Base-by-base conservation (phyloP, 1,284 basidiomycete species). In the Trichosporon sp. region DNA sequence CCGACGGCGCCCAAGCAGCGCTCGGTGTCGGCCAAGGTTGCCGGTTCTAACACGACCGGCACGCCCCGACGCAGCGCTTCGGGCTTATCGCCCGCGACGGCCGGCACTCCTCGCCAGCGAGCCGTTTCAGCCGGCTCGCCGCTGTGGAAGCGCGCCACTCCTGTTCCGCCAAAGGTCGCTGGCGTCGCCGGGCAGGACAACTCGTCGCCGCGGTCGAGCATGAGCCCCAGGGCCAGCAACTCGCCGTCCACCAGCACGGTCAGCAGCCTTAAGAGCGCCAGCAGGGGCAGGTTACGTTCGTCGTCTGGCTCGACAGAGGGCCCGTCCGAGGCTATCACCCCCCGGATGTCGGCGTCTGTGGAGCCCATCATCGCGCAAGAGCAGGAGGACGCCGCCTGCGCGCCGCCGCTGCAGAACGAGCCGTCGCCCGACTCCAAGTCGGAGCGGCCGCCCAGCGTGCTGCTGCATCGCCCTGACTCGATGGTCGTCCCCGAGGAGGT, bases 221-320 rank as follows among this genome's bases (percentile, higher is more conserved):
- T 29, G 27, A 60, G 56, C 18, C 56, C 56, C 15, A 21, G 56
- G 21, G 56, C 56, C 18, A 32, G 56, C 18, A 60, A 31, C 18
- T 64, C 13, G 42, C 38, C 25, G 63, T 47, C 63, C n/a, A 31
- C 38, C 12, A 60, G 56, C 56, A 60, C 56, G 56, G 29, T 65
- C 44, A 27, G 64, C 32, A 18, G 32, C 64, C 27, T 21, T 23
- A 27, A 13, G 53, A 23, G 23, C 63, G 65, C 8, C 29, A 63
- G 53, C 66, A 63, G 63, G 44, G 65, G 13, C 68, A 66, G 67
- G 53, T 47, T 73, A 7, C 74, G 77, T 21, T 78, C 76, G 3
- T 68, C 76, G 2, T 77, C 76, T 6, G 71, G 75, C 0, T 77
- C 76, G 1, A 78, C 77, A 1, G 77, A 77, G 34, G 76, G 78